Conservation (phyloP, 2,329 filamentous ascomycete genomes). For the Fusarium tanahbumbuense region DNA sequence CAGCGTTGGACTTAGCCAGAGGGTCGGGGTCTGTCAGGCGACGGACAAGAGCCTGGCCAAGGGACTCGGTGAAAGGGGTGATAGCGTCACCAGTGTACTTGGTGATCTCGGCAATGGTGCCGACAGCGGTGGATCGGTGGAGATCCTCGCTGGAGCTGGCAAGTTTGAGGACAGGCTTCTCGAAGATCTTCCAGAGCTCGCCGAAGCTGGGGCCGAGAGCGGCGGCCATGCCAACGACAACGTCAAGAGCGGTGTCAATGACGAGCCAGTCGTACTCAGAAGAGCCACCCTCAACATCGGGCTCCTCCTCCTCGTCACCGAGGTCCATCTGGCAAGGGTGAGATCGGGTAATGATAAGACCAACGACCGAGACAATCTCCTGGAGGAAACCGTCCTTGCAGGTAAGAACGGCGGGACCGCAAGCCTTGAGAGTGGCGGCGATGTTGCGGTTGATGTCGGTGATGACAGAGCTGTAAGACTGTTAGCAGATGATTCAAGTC, state of each 20-base stretch:
- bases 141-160: slow-evolving; percentile 86
- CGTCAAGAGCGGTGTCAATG: slow-evolving; percentile 92
- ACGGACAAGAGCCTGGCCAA: slow-evolving; percentile 85
- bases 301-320: slow-evolving; percentile 81
- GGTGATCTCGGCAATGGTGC: slow-evolving; percentile 90
- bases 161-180: slow-evolving; percentile 90
- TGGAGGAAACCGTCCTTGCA: slow-evolving; percentile 76
- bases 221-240: slow-evolving; percentile 84
- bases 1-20: slow-evolving; percentile 94
- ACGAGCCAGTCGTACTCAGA: slow-evolving; percentile 99
- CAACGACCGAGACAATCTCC: slow-evolving; percentile 79
- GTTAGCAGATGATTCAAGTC: slow-evolving; percentile 55
- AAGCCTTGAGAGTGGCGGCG: slow-evolving; percentile 88
- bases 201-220: slow-evolving; percentile 84
- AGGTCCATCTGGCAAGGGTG: slow-evolving; percentile 95
- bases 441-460: slow-evolving; percentile 96
- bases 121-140: slow-evolving; percentile 90
- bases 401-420: slow-evolving; percentile 85
- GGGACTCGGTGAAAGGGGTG: slow-evolving; percentile 79
- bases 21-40: slow-evolving; percentile 89
- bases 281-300: slow-evolving; percentile 77
- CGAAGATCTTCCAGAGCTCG: slow-evolving; percentile 95
- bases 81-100: slow-evolving; percentile 85
- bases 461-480: slow-evolving; percentile 75
- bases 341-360: slow-evolving; percentile 85